These are phyloP conservation scores for Globisporangium orthogonon DNA, from an alignment of 352 stramenopile genomes.

Conservation along the genomic window DNA sequence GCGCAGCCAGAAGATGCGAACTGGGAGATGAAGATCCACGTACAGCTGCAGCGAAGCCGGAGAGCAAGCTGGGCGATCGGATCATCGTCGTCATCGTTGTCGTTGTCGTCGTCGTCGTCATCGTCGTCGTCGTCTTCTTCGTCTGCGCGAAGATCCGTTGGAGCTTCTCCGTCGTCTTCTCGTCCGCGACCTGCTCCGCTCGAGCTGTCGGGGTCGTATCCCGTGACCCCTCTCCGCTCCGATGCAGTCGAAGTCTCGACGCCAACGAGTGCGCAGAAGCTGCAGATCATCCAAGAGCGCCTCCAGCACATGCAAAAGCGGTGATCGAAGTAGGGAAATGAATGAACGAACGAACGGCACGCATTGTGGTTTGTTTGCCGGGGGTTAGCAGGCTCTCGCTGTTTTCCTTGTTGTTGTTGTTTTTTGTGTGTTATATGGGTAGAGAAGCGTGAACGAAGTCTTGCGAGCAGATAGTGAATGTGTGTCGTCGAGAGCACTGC, in stretches of 20 bases:
- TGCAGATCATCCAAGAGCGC: constrained; percentile 61
- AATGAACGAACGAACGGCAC: background rate
- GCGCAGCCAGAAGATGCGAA: constrained; percentile 17
- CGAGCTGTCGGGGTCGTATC: constrained; percentile 7
- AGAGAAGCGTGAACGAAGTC: background rate
- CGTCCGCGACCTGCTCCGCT: constrained; percentile 13
- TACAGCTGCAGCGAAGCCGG: constrained; percentile 18
- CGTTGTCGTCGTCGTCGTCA: too few species aligned
- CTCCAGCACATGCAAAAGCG: constrained; percentile 43
- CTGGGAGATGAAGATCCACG: constrained; percentile 65
- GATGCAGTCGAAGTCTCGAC: constrained; percentile 19
- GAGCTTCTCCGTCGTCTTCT: constrained; percentile 4
- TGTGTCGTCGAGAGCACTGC: too few species aligned
- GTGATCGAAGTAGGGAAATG: background rate
- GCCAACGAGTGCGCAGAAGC: constrained; percentile 19
- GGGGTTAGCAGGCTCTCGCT: too few species aligned
- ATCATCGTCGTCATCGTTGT: background rate
- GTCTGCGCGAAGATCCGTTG: background rate
- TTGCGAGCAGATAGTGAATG: too few species aligned
- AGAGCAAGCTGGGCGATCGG: background rate
- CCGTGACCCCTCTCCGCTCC: constrained; percentile 6
- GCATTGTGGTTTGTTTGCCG: background rate
- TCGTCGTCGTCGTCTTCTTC: constrained; percentile 1
- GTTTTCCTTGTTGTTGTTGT: too few species aligned
- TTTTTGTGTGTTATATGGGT: too few species aligned